phyloP scores from a whole-genome alignment of 345 rosid species.

The Cardamine chenopodiifolia region DNA sequence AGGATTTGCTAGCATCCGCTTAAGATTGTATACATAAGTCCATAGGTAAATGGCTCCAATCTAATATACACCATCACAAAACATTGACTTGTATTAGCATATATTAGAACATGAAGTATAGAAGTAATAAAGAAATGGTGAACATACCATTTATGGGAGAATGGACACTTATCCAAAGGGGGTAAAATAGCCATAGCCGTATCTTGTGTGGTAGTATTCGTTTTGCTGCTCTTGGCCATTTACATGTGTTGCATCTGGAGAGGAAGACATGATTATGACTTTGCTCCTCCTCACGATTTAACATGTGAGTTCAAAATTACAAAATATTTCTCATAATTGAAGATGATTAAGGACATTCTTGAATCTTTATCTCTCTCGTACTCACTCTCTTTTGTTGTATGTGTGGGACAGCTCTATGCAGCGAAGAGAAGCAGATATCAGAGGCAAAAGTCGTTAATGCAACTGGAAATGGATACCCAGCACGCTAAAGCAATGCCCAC shows the following conservation, averaged over 20 bases:
- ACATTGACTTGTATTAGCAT: constrained; percentile 6
- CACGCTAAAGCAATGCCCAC: constrained; percentile 91
- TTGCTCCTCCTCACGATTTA: constrained; percentile 90
- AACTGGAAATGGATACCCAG: constrained; percentile 92
- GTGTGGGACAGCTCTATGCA: constrained; percentile 66
- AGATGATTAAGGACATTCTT: constrained; percentile 4
- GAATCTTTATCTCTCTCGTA: constrained; percentile 22
- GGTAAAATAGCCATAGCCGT: constrained; percentile 76
- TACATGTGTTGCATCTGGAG: constrained; percentile 67
- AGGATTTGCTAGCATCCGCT: constrained; percentile 46
- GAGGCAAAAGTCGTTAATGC: constrained; percentile 92
- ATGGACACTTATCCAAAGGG: constrained; percentile 80
- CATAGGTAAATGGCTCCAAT: constrained; percentile 66
- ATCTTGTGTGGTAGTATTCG: constrained; percentile 53
- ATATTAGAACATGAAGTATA: not conserved
- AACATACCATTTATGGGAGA: constrained; percentile 78
- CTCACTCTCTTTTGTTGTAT: no score
- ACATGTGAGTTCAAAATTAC: constrained; percentile 58
- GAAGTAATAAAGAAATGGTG: not conserved
- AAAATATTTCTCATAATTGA: not conserved
- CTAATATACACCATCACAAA: constrained; percentile 36
- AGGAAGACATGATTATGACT: constrained; percentile 79
- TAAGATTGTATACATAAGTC: constrained; percentile 59
- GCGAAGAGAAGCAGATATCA: constrained; percentile 93
- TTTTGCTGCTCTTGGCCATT: constrained; percentile 50